Evolutionary conservation across 2,329 filamentous ascomycete genomes (phyloP), one percentile per base, ranked within the genome.

Genomic region (Metarhizium guizhouense): DNA sequence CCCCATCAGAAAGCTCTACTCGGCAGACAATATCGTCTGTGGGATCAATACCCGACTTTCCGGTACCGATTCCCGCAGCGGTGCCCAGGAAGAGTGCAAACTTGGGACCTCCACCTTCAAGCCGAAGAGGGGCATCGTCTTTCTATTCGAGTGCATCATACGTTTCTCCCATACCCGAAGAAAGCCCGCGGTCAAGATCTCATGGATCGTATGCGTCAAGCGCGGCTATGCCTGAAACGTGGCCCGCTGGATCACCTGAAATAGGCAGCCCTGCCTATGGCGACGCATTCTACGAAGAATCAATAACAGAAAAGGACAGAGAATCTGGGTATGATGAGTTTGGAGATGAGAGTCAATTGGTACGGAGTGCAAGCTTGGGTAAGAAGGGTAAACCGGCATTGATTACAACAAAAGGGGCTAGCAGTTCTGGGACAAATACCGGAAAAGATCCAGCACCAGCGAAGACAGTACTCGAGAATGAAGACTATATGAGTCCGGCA

Each of bases 101-200:
- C 52, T 66, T 85, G 13, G 82, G 83, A 3, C 83, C 83, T 18
- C 83, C 83, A 0, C 83, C 83, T 3, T 82, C 78, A 13, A 75
- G 81, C 3, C 76, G 83, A 62, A 74, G 83, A 61, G 83, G 82
- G 1, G 78, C 76, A 32, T 85, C 83, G 0, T 84, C 83, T 0
- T 85, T 84, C 58, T 85, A 87, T 63, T 87, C 85, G 3, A 81
- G 78, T 60, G 71, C 76, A 13, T 87, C 86, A 0, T 86, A 79
- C 57, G 86, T 91, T 30, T 87, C 87, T 0, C 87, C 88, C 0
- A 91, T 92, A 54, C 85, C 84, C 0, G 88, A 91, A 67, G 87
- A 91, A 65, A 81, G 78, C 59, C 77, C 81, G 0, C 74, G 78
- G 29, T 73, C 77, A 3, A 73, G 76, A 54, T 83, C 83, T 0